Evolutionary conservation across 305 asterid species (phyloP).

Genomic region (Caryopteris hybrid): DNA sequence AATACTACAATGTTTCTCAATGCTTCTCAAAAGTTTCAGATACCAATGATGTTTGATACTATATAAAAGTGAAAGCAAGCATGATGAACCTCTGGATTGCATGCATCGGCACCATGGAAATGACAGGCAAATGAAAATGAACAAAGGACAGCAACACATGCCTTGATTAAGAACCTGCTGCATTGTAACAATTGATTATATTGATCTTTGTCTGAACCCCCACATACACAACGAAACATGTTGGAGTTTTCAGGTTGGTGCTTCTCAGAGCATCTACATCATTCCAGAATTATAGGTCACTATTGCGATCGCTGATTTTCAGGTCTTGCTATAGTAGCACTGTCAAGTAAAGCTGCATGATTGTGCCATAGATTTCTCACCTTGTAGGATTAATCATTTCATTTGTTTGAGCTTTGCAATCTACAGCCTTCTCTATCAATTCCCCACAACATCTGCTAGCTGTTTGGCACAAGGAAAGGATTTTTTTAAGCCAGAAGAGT

Average conservation of each 20-base stretch:
- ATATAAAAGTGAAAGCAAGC: slow-evolving; percentile 33
- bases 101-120: slow-evolving; percentile 4
- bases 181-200: slow-evolving; percentile 33
- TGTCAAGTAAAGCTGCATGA: slow-evolving; percentile 17
- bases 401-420: slow-evolving; percentile 19
- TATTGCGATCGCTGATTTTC: slow-evolving; percentile 10
- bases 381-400: slow-evolving; percentile 22
- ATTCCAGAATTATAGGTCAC: slow-evolving; percentile 22
- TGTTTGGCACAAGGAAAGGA: slow-evolving; percentile 18
- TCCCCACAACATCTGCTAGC: slow-evolving; percentile 22
- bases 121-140: slow-evolving; percentile 4
- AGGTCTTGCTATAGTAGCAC: slow-evolving; percentile 8
- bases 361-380: slow-evolving; percentile 20
- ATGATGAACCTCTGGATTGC: slow-evolving; percentile 26
- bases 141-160: slow-evolving; percentile 20
- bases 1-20: slow-evolving; percentile 22
- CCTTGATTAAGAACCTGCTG: slow-evolving; percentile 42
- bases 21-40: slow-evolving; percentile 30
- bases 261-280: slow-evolving; percentile 34
- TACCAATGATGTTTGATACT: slow-evolving; percentile 27
- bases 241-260: slow-evolving; percentile 24
- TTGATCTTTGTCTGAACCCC: slow-evolving; percentile 38
- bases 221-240: slow-evolving; percentile 34
- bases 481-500: slow-evolving; percentile 23
- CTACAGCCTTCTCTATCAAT: slow-evolving; percentile 17